phyloP scores from a whole-genome alignment of 2,329 filamentous ascomycete species.

The Lecanicillium sp. region DNA sequence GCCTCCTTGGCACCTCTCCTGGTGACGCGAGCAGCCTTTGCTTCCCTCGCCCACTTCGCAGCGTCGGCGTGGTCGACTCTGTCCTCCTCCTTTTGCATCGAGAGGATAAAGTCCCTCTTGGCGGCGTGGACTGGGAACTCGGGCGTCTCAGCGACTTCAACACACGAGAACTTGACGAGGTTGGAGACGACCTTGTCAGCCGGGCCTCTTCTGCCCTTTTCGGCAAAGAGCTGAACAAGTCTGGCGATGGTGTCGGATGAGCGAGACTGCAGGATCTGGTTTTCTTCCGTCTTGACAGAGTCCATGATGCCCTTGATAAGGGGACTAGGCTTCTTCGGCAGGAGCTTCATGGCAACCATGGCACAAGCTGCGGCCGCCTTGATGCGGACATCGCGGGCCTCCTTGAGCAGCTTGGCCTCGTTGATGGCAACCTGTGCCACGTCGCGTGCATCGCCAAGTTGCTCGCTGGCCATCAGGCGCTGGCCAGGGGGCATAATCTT shows the following conservation, averaged over 20 bases:
- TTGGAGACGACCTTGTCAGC: slow-evolving; percentile 96
- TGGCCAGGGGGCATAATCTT: slow-evolving; percentile 85
- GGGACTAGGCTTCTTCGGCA: slow-evolving; percentile 88
- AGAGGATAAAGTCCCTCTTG: slow-evolving; percentile 77
- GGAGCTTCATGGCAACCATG: slow-evolving; percentile 75
- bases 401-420: slow-evolving; percentile 73
- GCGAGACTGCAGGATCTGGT: slow-evolving; percentile 76
- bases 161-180: slow-evolving; percentile 93
- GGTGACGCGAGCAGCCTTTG: slow-evolving; percentile 82
- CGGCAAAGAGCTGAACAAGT: slow-evolving; percentile 81
- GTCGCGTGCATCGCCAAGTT: slow-evolving; percentile 69
- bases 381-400: slow-evolving; percentile 77
- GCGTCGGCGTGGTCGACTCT: slow-evolving; percentile 87
- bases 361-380: slow-evolving; percentile 81
- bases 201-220: slow-evolving; percentile 71
- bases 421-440: slow-evolving; percentile 67
- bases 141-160: slow-evolving; percentile 94
- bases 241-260: slow-evolving; percentile 79
- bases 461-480: slow-evolving; percentile 73
- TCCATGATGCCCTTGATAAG: slow-evolving; percentile 98
- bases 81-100: slow-evolving; percentile 95
- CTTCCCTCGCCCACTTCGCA: slow-evolving; percentile 82
- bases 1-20: slow-evolving; percentile 91
- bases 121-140: slow-evolving; percentile 81
- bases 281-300: slow-evolving; percentile 93